Conservation (phyloP, 208 protist genomes). For the Trypanosoma platydactyli region DNA sequence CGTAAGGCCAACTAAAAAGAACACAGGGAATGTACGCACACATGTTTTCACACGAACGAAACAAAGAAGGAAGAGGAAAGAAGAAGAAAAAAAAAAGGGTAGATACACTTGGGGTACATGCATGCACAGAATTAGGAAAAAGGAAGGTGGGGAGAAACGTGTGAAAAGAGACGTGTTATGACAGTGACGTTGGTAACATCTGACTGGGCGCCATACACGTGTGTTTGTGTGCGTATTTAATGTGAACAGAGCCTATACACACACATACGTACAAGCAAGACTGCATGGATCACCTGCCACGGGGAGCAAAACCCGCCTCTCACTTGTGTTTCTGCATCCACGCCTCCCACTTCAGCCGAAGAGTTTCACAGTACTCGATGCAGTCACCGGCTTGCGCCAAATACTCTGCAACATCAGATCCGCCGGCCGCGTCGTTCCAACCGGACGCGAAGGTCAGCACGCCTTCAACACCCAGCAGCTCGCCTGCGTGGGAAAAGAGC, state of each 20-base stretch:
- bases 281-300: neutral
- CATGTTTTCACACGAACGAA: neutral
- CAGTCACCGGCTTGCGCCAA: conserved; percentile 31
- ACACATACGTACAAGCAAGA: neutral
- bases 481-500: conserved; percentile 37
- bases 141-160: conserved; percentile 18
- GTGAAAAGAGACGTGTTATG: neutral
- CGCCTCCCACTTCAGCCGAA: conserved; percentile 15
- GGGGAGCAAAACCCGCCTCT: neutral
- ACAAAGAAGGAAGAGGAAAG: too few species aligned
- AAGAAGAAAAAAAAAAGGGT: neutral
- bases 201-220: too few species aligned
- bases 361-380: conserved; percentile 33
- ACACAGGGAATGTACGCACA: neutral
- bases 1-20: neutral
- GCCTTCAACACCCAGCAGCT: conserved; percentile 29
- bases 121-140: conserved; percentile 12
- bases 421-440: conserved; percentile 36
- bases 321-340: neutral
- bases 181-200: too few species aligned
- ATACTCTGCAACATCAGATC: conserved; percentile 14
- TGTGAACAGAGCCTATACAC: neutral
- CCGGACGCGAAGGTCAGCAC: conserved; percentile 37
- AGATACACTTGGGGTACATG: too few species aligned
- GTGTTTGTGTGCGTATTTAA: conserved; percentile 6